Evolutionary conservation across 345 rosid species (phyloP).

Genomic region (Corchorus olitorius): DNA sequence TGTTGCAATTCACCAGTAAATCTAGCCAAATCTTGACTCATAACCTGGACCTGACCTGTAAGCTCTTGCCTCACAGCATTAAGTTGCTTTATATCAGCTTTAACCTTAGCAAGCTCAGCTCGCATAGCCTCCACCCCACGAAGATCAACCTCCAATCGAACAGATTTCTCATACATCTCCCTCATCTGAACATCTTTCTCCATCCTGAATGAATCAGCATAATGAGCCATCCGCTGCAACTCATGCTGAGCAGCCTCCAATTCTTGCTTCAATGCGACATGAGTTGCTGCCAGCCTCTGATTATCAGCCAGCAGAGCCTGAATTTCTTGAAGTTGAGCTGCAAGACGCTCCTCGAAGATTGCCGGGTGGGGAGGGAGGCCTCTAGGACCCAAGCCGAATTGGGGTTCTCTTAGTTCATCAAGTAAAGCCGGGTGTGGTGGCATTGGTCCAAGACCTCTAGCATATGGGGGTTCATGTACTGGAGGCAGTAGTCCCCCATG

Average conservation of each 20-base stretch:
- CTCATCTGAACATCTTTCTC: constrained; percentile 88
- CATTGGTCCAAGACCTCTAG: constrained; percentile 57
- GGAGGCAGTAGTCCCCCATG: constrained; percentile 54
- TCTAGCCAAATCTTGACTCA: constrained; percentile 75
- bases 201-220: constrained; percentile 59
- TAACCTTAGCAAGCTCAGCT: constrained; percentile 62
- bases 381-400: constrained; percentile 60
- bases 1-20: constrained; percentile 70
- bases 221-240: constrained; percentile 63
- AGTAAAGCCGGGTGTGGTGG: constrained; percentile 55
- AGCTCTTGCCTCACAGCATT: constrained; percentile 67
- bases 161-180: constrained; percentile 79
- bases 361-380: constrained; percentile 66
- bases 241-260: constrained; percentile 83
- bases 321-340: constrained; percentile 83
- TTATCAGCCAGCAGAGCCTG: constrained; percentile 87
- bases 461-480: constrained; percentile 51
- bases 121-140: constrained; percentile 67
- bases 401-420: constrained; percentile 68
- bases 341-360: constrained; percentile 71
- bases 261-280: constrained; percentile 93
- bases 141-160: constrained; percentile 65
- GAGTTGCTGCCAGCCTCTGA: constrained; percentile 85
- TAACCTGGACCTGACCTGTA: constrained; percentile 62
- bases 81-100: constrained; percentile 77